Evolutionary conservation across 2,329 filamentous ascomycete species (phyloP), one percentile per base, ranked within the genome.

Genomic region (Fragosphaeria purpurea): DNA sequence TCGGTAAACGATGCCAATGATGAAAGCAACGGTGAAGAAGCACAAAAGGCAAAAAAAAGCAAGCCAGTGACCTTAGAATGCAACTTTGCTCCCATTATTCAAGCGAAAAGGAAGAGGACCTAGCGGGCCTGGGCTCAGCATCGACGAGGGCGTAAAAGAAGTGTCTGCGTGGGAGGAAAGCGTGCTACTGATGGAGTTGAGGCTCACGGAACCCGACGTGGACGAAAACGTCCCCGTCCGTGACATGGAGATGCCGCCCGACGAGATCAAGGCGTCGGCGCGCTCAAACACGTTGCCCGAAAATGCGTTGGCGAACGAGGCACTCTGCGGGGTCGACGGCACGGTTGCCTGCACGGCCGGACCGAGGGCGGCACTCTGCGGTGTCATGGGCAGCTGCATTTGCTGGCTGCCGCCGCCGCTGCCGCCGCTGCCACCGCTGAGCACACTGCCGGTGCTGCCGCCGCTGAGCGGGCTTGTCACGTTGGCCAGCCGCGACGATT

Each of bases 301-400:
- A 53, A 82, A 80, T 1, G 74, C 71, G 12, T 68, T 67, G 7
- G 72, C 71, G 59, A 82, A 80, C 1, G 76, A 77, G 2, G 69
- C 73, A 53, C 71, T 78, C 60, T 80, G 73, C 8, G 81, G 80
- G 0, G 81, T 87, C 3, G 78, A 86, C 4, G 88, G 86, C 9
- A 95, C 83, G 0, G 88, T 96, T 1, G 90, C 89, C 66, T 95
- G 89, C 50, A 89, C 87, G 22, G 90, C 90, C 6, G 90, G 88
- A 0, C 90, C 91, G 5, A 96, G 74, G 1, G 90, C 90, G 12
- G 89, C 90, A 59, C 87, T 93, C 55, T 95, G 77, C 7, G 91
- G 90, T 1, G 90, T 96, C 60, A 93, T 88, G 7, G 90, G 89
- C 39, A 89, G 58, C 48, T 68, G 67, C 39, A 63, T 55, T 4